Evolutionary conservation across 768 basidiomycete genomes (phyloP), one percentile per base, ranked within the genome.

Genomic region (Termitomyces sp.): DNA sequence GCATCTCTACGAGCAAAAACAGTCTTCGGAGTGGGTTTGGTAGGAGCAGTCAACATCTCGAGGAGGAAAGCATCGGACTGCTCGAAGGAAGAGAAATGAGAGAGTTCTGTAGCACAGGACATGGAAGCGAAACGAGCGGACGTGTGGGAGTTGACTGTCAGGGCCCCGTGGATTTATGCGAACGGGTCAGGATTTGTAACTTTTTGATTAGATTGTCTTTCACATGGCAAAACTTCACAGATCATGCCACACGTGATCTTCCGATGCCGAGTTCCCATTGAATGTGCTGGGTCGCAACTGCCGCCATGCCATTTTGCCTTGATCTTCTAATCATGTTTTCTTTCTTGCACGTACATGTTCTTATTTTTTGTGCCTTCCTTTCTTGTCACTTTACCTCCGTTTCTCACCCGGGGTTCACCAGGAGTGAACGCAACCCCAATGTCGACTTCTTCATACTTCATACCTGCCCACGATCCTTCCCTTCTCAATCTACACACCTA

Each of bases 1-100:
- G 87, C 83, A 67, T 92, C 88, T 41, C 87, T 77, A 44, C 85
- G 75, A 38, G 78, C 73, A 61, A 85, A 77, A 28, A 65, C 37
- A 24, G 47, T 61, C 62, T 74, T 77, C 55, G 73, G 56, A 28
- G 68, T 62, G 30, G 71, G 68, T 46, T 76, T 66, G n/a, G 67
- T 53, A 52, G 85, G 74, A 40, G 76, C 81, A 7, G 87, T 83
- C 51, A 91, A 76, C 22, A 84, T 58, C 52, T 90, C 81, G 54
- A 91, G 82, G 5, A 92, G 70, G 40, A 81, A 79, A 52, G 81
- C 74, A 64, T 90, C 88, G 19, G 78, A 71, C 45, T 68, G 64
- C 24, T 58, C 53, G 37, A 57, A 58, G 28, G 64, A 53, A 56
- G 64, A 50, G 51, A 63, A 63, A 51, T 60, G 60, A 63, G 58